Evolutionary conservation across 2,329 filamentous ascomycete species (phyloP), one percentile per base, ranked within the genome.

Genomic region (Chaetoscypha palmicola): DNA sequence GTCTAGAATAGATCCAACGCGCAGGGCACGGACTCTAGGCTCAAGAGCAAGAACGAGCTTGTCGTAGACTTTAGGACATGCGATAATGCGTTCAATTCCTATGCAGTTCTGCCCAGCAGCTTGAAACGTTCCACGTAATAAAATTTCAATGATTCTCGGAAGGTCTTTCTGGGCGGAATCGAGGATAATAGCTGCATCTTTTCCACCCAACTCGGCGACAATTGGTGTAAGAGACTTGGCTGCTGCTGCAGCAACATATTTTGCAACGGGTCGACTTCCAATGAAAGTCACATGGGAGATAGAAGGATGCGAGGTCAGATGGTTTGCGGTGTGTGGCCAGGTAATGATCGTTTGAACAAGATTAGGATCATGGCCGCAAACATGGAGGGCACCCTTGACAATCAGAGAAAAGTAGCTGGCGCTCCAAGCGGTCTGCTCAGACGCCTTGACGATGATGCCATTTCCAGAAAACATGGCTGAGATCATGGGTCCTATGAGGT

Each of bases 61-160:
- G 50, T 84, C 73, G 68, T 97, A 94, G 40, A 86, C 73, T n/a
- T 68, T 70, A 1, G 87, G 82, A 12, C 86, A 75, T 19, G 84
- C 87, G 55, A 97, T 82, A 59, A 97, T 82, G 44, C 92, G 85
- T 68, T 98, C 92, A 54, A 96, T 91, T 43, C 92, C 92, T 60
- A 98, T 91, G 66, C 92, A 98, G 68, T 98, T 98, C 65, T 98
- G 92, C 1, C 92, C 92, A 12, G 89, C 83, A 40, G 89, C 89
- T 66, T 98, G 92, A 67, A 97, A 98, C 8, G 87, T 88, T 41
- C 91, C 92, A 41, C 92, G 81, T 68, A 98, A 82, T 50, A 97
- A 77, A 51, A 94, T 84, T 50, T 89, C 86, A 30, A 78, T 76
- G 38, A 97, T 81, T 32, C 84, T 79, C 3, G 77, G 67, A 47